phyloP scores from a whole-genome alignment of 768 basidiomycete species.

The Steccherinum ochraceum region DNA sequence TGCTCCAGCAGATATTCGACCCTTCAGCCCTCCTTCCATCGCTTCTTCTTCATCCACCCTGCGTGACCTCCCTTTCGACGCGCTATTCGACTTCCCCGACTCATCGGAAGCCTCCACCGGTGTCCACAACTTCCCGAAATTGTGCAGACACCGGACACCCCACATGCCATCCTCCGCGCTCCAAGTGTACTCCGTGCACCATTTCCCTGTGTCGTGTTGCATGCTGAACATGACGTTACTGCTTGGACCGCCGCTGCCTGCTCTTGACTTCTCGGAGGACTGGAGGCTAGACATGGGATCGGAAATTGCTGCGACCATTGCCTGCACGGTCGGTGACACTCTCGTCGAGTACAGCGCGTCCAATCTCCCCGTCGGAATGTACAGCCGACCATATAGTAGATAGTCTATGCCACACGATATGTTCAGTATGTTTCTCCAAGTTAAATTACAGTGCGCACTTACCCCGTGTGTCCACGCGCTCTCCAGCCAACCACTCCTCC shows the following conservation, averaged over 20 bases:
- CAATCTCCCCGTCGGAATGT: slow-evolving; percentile 81
- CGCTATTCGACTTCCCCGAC: slow-evolving; percentile 18
- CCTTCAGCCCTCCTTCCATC: slow-evolving; percentile 85
- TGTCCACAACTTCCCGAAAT: slow-evolving; percentile 71
- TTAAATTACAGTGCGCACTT: slow-evolving; percentile 16
- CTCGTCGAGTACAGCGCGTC: slow-evolving; percentile 88
- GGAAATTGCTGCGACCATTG: slow-evolving; percentile 80
- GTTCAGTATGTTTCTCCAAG: slow-evolving; percentile 9
- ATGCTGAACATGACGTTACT: slow-evolving; percentile 78
- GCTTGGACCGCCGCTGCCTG: slow-evolving; percentile 30
- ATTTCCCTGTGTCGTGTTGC: slow-evolving; percentile 89
- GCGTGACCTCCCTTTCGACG: slow-evolving; percentile 33
- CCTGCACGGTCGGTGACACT: slow-evolving; percentile 72
- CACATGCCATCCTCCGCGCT: slow-evolving; percentile 94
- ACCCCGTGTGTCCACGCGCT: slow-evolving; percentile 75
- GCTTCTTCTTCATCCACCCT: slow-evolving; percentile 95
- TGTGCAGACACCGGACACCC: slow-evolving; percentile 82
- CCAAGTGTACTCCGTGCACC: slow-evolving; percentile 92
- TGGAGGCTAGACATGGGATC: slow-evolving; percentile 54
- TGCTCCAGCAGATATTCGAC: slow-evolving; percentile 86
- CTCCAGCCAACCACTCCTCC: slow-evolving; percentile 79
- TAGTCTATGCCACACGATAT: slow-evolving; percentile 56
- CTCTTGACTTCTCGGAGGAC: slow-evolving; percentile 33
- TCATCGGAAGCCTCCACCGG: slow-evolving; percentile 28
- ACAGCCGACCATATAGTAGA: slow-evolving; percentile 86